Evolutionary conservation across 1,284 basidiomycete genomes (phyloP).

Genomic region (Leccinum solheimii): DNA sequence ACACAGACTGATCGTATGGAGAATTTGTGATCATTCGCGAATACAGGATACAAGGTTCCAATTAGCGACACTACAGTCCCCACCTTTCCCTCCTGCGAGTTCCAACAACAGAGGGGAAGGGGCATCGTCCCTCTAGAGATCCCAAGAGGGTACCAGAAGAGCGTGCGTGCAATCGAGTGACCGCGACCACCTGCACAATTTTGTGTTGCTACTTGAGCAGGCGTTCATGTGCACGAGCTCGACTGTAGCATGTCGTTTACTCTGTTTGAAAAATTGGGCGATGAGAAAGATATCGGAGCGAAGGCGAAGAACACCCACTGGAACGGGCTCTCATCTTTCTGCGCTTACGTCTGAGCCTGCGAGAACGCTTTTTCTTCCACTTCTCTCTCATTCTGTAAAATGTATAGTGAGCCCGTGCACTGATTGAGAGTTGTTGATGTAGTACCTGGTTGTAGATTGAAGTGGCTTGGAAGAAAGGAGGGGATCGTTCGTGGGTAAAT

Average conservation of each 20-base stretch:
- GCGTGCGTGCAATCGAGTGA: conserved; percentile 27
- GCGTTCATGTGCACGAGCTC: conserved; percentile 30
- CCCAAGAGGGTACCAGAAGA: conserved; percentile 24
- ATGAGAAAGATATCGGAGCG: conserved; percentile 9
- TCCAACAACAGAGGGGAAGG: conserved; percentile 24
- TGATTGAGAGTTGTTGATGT: not conserved
- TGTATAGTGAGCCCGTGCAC: not conserved
- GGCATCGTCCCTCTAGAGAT: conserved; percentile 21
- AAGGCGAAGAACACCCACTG: conserved; percentile 54
- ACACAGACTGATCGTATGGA: not conserved
- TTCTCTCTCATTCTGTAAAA: conserved; percentile 77
- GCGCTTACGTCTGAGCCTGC: conserved; percentile 84
- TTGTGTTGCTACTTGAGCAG: conserved; percentile 18
- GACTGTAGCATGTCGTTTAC: conserved; percentile 27
- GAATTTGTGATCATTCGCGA: conserved; percentile 18
- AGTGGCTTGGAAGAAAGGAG: conserved; percentile 25
- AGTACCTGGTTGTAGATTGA: conserved; percentile 36
- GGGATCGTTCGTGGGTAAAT: conserved; percentile 11
- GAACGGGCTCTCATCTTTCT: conserved; percentile 91
- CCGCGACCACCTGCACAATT: conserved; percentile 12
- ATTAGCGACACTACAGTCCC: conserved; percentile 26
- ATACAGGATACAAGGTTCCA: conserved; percentile 26
- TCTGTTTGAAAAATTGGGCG: conserved; percentile 18
- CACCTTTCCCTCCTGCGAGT: conserved; percentile 21
- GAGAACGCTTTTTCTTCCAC: conserved; percentile 90